These are phyloP conservation scores for Ricinus communis DNA, from an alignment of 345 rosid genomes.

Conservation along the genomic window DNA sequence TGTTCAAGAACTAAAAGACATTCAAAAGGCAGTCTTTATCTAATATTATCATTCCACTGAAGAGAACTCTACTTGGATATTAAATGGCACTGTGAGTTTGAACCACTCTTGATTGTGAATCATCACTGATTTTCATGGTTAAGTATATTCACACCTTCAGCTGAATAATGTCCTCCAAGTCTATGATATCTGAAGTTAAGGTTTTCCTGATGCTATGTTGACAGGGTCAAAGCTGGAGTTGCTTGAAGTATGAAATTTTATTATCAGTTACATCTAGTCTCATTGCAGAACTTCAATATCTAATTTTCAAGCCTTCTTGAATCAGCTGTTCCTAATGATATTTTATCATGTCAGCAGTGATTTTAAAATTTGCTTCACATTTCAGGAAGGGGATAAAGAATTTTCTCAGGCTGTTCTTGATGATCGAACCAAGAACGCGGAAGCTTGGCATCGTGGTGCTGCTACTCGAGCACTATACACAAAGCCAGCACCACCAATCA, in stretches of 20 bases:
- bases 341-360: neutral
- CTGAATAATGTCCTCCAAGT: neutral
- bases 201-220: neutral
- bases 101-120: neutral
- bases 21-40: neutral
- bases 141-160: neutral
- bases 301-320: neutral
- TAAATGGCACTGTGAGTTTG: neutral
- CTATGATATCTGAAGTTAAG: neutral
- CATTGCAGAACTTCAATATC: neutral
- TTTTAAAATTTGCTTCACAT: conserved; percentile 4
- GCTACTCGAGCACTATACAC: conserved; percentile 58
- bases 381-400: conserved; percentile 65
- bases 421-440: conserved; percentile 71
- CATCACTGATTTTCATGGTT: neutral
- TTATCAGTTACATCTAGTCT: neutral
- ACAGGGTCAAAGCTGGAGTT: neutral
- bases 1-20: neutral
- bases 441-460: conserved; percentile 88
- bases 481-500: conserved; percentile 78
- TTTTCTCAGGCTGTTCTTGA: conserved; percentile 74
- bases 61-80: neutral
- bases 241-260: neutral
- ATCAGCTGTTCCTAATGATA: neutral
- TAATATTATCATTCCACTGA: neutral